Evolutionary conservation across 192 early-diverging fungal species (phyloP), one percentile per base, ranked within the genome.

Genomic region (Cladochytrium replicatum): DNA sequence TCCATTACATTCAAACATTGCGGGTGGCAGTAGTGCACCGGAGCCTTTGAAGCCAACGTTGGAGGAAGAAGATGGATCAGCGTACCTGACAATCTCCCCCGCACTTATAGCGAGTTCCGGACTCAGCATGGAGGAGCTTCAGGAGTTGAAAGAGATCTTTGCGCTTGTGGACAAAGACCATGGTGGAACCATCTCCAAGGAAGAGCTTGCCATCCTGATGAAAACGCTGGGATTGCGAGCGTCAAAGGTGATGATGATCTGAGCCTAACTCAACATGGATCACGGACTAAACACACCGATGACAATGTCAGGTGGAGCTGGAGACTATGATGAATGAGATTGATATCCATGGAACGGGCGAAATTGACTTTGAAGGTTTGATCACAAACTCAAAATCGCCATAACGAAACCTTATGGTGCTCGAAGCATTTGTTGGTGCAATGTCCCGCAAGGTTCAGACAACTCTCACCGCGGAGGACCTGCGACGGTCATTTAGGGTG

Each of bases 321-420:
- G 66, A 71, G 19, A 53, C 58, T 3, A 71, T 77, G 59, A 63
- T 77, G 32, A 67, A 71, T 34, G 75, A 77, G 49, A 68, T 77
- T 49, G 75, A 71, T 40, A 32, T 29, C 13, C 58, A 59, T 8
- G 65, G 66, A 11, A 75, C 48, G 7, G 75, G 69, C 19, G 75
- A 77, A 45, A 77, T 77, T 45, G 75, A 77, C 52, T 74, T 77
- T 52, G 71, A 77, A 46, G 59, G 71, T 71, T 32, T 48, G n/a
- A n/a, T n/a, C n/a, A n/a, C n/a, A n/a, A n/a, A n/a, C n/a, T n/a
- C n/a, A n/a, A n/a, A 1, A 61, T 4, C 5, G 17, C 2, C 28
- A 58, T 41, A 55, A 0, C 3, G 29, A 43, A 26, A 5, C 8
- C 19, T 29, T 21, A 19, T 2, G 30, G n/a, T 17, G 5, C 41